Percentiles rank a stretch among this genome's conserved stretches.
Evolutionary conservation across 345 rosid species (phyloP).

Genomic region (Hevea brasiliensis): DNA sequence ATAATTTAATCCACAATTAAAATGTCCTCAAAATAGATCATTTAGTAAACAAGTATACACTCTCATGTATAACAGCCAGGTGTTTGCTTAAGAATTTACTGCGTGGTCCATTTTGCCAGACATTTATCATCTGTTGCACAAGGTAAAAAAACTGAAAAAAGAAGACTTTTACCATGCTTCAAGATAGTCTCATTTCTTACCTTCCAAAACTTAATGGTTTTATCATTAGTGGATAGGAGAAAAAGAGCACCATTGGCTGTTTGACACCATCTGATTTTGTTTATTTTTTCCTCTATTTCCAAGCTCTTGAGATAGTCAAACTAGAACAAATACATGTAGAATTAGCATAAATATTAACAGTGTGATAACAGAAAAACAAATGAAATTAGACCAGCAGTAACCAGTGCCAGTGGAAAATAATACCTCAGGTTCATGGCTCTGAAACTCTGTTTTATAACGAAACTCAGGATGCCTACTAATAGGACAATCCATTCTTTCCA

Average conservation of each 20-base stretch:
- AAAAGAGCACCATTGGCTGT: slow-evolving; percentile 44
- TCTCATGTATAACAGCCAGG: too few relatives aligned
- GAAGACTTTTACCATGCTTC: not conserved
- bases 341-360: too few relatives aligned
- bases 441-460: slow-evolving; percentile 63
- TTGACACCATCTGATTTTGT: slow-evolving; percentile 55
- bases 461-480: slow-evolving; percentile 41
- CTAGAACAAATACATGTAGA: slow-evolving; percentile 23
- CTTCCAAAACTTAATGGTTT: slow-evolving; percentile 76
- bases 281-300: slow-evolving; percentile 75
- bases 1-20: not conserved
- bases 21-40: not conserved
- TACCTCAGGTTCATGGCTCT: slow-evolving; percentile 78
- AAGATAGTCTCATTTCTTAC: slow-evolving; percentile 25
- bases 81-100: too few relatives aligned
- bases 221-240: slow-evolving; percentile 65
- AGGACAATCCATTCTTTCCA: slow-evolving; percentile 48
- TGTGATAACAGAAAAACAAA: too few relatives aligned
- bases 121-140: not conserved
- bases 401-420: not conserved
- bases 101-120: not conserved
- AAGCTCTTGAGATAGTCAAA: slow-evolving; percentile 70
- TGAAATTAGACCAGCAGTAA: too few relatives aligned
- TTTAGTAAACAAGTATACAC: not conserved
- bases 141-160: not conserved